These are phyloP conservation scores for Debaryomyces subglobosus DNA, from an alignment of 1,139 yeast genomes.

Conservation along the genomic window DNA sequence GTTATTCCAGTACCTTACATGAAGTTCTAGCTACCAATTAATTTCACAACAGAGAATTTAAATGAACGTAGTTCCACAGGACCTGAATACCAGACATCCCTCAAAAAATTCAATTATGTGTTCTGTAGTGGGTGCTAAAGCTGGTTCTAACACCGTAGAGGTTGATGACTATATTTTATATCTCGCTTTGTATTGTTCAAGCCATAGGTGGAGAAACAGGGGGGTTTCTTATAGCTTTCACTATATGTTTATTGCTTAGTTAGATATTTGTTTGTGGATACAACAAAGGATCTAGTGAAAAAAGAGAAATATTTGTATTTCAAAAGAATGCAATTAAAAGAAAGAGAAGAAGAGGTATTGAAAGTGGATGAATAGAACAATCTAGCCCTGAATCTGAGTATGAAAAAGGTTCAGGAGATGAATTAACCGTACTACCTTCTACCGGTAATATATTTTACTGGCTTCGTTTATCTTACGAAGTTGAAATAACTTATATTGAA, in stretches of 20 bases:
- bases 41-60: conserved; percentile 49
- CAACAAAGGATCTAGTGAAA: conserved; percentile 76
- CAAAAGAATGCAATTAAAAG: conserved; percentile 35
- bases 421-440: conserved; percentile 12
- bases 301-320: conserved; percentile 80
- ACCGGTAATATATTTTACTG: conserved; percentile 65
- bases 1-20: conserved; percentile 58
- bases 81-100: conserved; percentile 56
- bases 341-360: conserved; percentile 18
- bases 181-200: conserved; percentile 51
- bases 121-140: conserved; percentile 60
- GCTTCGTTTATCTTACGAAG: conserved; percentile 76
- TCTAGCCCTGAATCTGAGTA: neutral
- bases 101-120: conserved; percentile 30
- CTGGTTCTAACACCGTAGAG: conserved; percentile 56
- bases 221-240: conserved; percentile 68
- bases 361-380: conserved; percentile 3
- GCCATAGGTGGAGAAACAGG: conserved; percentile 82
- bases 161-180: conserved; percentile 61
- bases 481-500: conserved; percentile 66
- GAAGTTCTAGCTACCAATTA: conserved; percentile 62
- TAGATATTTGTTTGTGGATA: conserved; percentile 63
- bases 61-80: conserved; percentile 50
- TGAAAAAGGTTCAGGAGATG: conserved; percentile 8
- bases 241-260: conserved; percentile 54